Evolutionary conservation across 768 basidiomycete species (phyloP).

Genomic region (Gymnopilus junonius): DNA sequence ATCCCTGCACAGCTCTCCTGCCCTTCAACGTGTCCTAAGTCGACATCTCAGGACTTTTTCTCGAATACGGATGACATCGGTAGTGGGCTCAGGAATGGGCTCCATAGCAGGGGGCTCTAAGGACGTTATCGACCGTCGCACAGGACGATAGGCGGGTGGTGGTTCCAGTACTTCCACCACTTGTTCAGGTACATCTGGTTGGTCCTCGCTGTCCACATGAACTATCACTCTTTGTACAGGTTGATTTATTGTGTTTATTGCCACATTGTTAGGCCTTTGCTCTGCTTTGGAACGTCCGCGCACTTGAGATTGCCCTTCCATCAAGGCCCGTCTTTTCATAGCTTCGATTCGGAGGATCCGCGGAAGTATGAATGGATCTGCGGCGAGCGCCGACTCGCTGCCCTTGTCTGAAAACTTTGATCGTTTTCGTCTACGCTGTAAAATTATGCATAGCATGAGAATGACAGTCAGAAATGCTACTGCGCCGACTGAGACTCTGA

Average conservation of each 20-base stretch:
- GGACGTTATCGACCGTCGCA: neutral
- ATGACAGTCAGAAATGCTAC: neutral
- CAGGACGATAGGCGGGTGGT: neutral
- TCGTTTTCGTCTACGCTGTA: neutral
- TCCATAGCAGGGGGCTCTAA: no score
- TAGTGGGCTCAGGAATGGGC: neutral
- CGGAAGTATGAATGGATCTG: neutral
- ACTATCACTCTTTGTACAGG: neutral
- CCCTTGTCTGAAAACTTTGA: neutral
- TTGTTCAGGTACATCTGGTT: neutral
- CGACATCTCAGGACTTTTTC: no score
- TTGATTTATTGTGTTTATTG: neutral
- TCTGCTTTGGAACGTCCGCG: neutral
- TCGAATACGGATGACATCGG: neutral
- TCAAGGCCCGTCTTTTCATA: neutral
- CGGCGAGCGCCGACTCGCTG: neutral
- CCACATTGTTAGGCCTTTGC: neutral
- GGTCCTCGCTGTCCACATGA: neutral
- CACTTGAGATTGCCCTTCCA: neutral
- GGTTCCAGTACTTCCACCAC: neutral
- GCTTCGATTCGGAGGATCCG: neutral
- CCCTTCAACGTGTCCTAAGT: no score
- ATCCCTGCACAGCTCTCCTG: no score
- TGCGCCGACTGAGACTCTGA: neutral
- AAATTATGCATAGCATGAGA: neutral